Evolutionary conservation across 257 asterid genomes (phyloP).

Genomic region (Knoxia roxburghii): DNA sequence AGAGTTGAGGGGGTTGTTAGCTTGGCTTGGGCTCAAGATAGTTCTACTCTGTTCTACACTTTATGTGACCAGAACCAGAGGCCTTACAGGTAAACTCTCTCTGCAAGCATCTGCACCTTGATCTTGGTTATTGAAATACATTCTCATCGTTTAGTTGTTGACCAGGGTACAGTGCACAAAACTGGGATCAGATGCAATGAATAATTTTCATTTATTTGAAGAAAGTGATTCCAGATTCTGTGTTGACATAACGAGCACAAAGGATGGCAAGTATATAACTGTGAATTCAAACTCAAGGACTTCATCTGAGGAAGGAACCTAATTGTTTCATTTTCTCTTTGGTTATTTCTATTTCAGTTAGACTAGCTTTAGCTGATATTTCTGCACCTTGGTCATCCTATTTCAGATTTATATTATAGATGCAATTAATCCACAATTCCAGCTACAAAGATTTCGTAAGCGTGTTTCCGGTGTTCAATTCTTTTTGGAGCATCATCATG

Average conservation of each 20-base stretch:
- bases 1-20: conserved; percentile 70
- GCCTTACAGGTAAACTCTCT: conserved; percentile 68
- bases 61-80: conserved; percentile 72
- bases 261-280: conserved; percentile 85
- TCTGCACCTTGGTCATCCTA: conserved; percentile 20
- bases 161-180: conserved; percentile 60
- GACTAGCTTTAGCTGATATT: conserved; percentile 9
- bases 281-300: conserved; percentile 97
- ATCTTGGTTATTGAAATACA: conserved; percentile 7
- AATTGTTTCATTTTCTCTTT: conserved; percentile 26
- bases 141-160: conserved; percentile 26
- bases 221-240: conserved; percentile 83
- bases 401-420: conserved; percentile 78
- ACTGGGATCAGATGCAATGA: conserved; percentile 46
- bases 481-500: conserved; percentile 75
- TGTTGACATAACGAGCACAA: conserved; percentile 83
- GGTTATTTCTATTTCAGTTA: conserved; percentile 8
- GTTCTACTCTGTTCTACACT: conserved; percentile 69
- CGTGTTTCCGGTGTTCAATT: conserved; percentile 83
- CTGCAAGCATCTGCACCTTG: conserved; percentile 13
- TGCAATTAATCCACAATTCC: conserved; percentile 41
- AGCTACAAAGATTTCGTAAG: conserved; percentile 57
- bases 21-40: conserved; percentile 86
- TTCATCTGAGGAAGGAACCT: conserved; percentile 95
- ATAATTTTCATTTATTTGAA: conserved; percentile 47